These are phyloP conservation scores for Paramecium sonneborni DNA, from an alignment of 73 alveolate species.

Conservation along the genomic window DNA sequence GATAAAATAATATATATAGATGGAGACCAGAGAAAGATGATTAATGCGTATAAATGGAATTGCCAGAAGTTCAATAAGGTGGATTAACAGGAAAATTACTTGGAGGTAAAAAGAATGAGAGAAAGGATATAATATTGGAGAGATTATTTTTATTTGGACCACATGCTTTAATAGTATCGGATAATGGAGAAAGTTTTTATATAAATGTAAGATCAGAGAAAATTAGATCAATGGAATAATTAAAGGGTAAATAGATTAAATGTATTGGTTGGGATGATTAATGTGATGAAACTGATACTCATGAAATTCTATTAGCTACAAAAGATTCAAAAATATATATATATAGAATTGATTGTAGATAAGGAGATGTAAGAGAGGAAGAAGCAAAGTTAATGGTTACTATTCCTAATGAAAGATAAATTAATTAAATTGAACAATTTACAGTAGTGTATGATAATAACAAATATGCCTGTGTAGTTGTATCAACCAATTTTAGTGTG, in stretches of 20 bases:
- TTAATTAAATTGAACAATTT: slow-evolving; percentile 39
- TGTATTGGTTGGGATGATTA: background rate
- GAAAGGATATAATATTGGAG: slow-evolving; percentile 27
- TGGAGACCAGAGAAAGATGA: slow-evolving; percentile 54
- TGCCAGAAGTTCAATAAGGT: background rate
- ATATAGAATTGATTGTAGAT: slow-evolving; percentile 41
- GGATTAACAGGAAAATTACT: background rate
- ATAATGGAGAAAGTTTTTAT: slow-evolving; percentile 32
- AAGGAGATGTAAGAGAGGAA: background rate
- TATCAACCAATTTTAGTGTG: slow-evolving; percentile 22
- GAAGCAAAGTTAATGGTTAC: slow-evolving; percentile 4
- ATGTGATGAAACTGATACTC: slow-evolving; percentile 41
- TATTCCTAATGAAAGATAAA: slow-evolving; percentile 40
- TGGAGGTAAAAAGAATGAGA: background rate
- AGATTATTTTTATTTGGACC: slow-evolving; percentile 19
- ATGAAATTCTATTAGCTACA: slow-evolving; percentile 20
- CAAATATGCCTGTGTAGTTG: slow-evolving; percentile 37
- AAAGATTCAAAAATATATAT: slow-evolving; percentile 30
- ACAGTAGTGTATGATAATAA: background rate
- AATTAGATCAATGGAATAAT: slow-evolving; percentile 6
- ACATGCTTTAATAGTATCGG: slow-evolving; percentile 31
- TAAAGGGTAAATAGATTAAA: background rate
- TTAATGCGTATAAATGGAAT: slow-evolving; percentile 28
- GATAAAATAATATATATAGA: slow-evolving; percentile 20
- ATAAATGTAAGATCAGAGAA: background rate